Evolutionary conservation across 352 stramenopile species (phyloP).

Genomic region (Phytophthora megakarya): DNA sequence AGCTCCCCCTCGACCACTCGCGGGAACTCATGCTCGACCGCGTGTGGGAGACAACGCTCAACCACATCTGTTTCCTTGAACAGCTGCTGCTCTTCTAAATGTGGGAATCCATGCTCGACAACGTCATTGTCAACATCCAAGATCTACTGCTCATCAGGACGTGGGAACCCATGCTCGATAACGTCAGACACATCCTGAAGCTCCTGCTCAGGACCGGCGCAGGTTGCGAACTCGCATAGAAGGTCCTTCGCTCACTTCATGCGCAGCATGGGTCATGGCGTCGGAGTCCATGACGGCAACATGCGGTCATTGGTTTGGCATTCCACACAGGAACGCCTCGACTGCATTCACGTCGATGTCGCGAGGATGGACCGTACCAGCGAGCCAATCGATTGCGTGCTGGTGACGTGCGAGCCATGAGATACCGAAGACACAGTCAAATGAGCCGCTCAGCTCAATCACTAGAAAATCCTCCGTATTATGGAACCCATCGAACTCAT

Average conservation of each 20-base stretch:
- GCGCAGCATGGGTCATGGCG: conserved; percentile 1
- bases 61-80: too few relatives aligned
- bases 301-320: conserved; percentile 7
- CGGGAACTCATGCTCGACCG: too few relatives aligned
- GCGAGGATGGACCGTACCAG: conserved; percentile 10
- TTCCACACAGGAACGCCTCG: conserved; percentile 11
- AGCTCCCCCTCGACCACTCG: too few relatives aligned
- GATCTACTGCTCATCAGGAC: conserved; percentile 18
- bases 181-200: conserved; percentile 14
- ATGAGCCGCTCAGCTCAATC: conserved; percentile 33
- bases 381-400: conserved; percentile 31
- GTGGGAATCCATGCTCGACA: too few relatives aligned
- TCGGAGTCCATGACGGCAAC: conserved; percentile 24
- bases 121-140: too few relatives aligned
- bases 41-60: too few relatives aligned
- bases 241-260: conserved; percentile 25
- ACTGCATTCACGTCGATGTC: conserved; percentile 26
- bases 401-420: conserved; percentile 33
- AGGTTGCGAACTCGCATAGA: conserved; percentile 4
- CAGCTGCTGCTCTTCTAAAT: too few relatives aligned
- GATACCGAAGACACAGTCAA: conserved; percentile 40
- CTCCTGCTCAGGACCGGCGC: conserved; percentile 10
- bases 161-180: conserved; percentile 22
- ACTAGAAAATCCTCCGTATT: conserved; percentile 33
- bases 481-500: conserved; percentile 27